phyloP scores from a whole-genome alignment of 345 rosid species.

The Acer negundo region DNA sequence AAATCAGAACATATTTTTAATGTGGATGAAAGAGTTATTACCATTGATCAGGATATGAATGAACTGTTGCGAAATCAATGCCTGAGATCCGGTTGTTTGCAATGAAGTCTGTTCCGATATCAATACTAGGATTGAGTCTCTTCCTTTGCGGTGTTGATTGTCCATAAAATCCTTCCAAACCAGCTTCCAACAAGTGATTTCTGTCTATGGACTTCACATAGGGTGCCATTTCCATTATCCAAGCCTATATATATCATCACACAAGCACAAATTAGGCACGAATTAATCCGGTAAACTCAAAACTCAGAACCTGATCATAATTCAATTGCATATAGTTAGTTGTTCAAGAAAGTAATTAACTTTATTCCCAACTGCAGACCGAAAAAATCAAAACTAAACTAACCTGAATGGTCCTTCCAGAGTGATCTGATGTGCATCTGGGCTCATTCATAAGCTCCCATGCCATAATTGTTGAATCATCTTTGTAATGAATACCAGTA shows the following conservation, averaged over 20 bases:
- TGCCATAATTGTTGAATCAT: conserved; percentile 96
- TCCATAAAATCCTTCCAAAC: conserved; percentile 91
- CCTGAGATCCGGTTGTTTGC: conserved; percentile 70
- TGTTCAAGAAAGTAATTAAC: too few relatives aligned
- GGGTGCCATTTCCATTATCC: conserved; percentile 90
- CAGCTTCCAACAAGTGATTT: conserved; percentile 82
- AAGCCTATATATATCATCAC: conserved; percentile 48
- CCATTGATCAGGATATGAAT: conserved; percentile 97
- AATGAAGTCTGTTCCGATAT: conserved; percentile 83
- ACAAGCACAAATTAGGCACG: conserved; percentile 9
- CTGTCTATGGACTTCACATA: conserved; percentile 72
- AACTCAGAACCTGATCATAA: background rate
- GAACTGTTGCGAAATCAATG: conserved; percentile 86
- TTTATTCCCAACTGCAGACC: too few relatives aligned
- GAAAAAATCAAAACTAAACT: background rate
- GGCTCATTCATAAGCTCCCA: conserved; percentile 99
- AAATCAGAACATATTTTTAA: background rate
- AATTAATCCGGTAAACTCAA: background rate
- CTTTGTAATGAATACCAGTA: conserved; percentile 75
- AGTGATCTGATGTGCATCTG: conserved; percentile 81
- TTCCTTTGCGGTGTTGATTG: conserved; percentile 68
- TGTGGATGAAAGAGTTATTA: conserved; percentile 30
- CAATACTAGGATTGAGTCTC: conserved; percentile 65
- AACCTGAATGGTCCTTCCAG: conserved; percentile 87
- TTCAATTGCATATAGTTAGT: background rate